Evolutionary conservation across 2,329 filamentous ascomycete genomes (phyloP), one percentile per base, ranked within the genome.

Genomic region (Penicillium sp.): DNA sequence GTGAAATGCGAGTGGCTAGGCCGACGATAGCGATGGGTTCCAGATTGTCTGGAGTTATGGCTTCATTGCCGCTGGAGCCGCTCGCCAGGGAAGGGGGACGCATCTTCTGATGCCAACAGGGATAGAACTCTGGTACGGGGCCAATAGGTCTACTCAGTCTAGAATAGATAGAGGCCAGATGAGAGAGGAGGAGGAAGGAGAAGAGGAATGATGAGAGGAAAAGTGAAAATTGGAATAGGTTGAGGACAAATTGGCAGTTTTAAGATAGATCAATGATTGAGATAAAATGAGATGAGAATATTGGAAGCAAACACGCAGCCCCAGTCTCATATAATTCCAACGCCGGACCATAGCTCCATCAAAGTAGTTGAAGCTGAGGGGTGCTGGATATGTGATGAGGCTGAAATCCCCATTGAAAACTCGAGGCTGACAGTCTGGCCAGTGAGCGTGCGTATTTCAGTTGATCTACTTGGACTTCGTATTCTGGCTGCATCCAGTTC

Each of bases 1-100:
- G 67, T 2, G 71, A 62, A 45, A 72, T 65, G 0, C 63, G 65
- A 14, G 63, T 63, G 11, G 64, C 69, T 34, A 65, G 58, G 2
- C 74, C 74, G n/a, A 76, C 58, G 10, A 76, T 68, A 10, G 72
- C 73, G 49, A 70, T 65, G 4, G 66, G 62, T 43, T 68, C 66
- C 18, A 55, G 27, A 1, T 40, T 18, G 55, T 62, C 60, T 13
- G 49, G 11, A 30, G 44, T 9, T 7, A 38, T 47, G 41, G 7
- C 18, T 46, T 47, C 45, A 18, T 53, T 30, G 34, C 38, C 38
- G 18, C 30, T 39, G 19, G 23, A 4, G 11, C 35, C 40, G n/a
- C 36, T 55, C 46, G 27, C 29, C 19, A 52, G 36, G 16, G 55
- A 51, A 11, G 48, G 46, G 19, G 55, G 47, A 19, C 39, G 45